Percentiles rank a stretch among this genome's conserved stretches.
phyloP scores from a whole-genome alignment of 805 yeast genomes.

The Saturnispora zaruensis region DNA sequence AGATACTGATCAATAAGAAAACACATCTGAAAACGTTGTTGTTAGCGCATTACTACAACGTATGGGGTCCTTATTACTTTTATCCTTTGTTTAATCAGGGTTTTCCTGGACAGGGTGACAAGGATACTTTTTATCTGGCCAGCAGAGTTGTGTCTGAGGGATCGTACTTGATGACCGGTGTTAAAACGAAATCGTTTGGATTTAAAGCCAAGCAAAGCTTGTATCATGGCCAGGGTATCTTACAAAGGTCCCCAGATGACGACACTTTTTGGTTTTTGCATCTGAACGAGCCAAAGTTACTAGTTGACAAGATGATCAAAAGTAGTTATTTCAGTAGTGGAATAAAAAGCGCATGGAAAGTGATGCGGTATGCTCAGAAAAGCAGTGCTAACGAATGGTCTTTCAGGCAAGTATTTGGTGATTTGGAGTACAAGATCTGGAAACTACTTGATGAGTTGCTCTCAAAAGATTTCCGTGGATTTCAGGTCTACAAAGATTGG shows the following conservation, averaged over 20 bases:
- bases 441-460: constrained; percentile 18
- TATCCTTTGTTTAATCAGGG: constrained; percentile 66
- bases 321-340: constrained; percentile 17
- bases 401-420: constrained; percentile 10
- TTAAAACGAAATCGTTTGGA: constrained; percentile 26
- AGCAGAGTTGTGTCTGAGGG: constrained; percentile 37
- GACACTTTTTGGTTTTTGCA: constrained; percentile 24
- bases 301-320: constrained; percentile 16
- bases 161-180: constrained; percentile 23
- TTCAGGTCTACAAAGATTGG: constrained; percentile 17
- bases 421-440: constrained; percentile 26
- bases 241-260: constrained; percentile 25
- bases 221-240: constrained; percentile 26
- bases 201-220: constrained; percentile 19
- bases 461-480: constrained; percentile 22
- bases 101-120: constrained; percentile 72
- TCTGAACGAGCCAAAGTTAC: constrained; percentile 26
- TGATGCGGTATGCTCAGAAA: constrained; percentile 25
- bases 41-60: constrained; percentile 55
- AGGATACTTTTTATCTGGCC: constrained; percentile 67
- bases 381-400: constrained; percentile 20
- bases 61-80: constrained; percentile 56
- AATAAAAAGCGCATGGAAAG: constrained; percentile 22
- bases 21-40: constrained; percentile 50
- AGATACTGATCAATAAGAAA: constrained; percentile 51